These are phyloP conservation scores for Calonectria pauciramosa DNA, from an alignment of 2,329 filamentous ascomycete genomes.

Conservation along the genomic window DNA sequence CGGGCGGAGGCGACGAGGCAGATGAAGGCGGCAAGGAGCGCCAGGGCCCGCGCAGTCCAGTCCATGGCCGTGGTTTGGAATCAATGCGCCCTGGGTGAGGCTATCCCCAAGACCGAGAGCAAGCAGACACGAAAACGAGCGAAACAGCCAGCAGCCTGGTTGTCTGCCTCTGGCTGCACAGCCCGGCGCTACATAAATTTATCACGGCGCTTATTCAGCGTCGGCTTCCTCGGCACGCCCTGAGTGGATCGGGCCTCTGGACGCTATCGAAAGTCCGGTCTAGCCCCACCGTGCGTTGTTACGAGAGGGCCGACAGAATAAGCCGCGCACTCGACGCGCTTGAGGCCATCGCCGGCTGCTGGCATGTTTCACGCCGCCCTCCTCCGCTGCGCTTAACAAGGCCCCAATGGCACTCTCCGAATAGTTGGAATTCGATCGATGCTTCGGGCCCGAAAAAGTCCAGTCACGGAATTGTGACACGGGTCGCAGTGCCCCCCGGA, in stretches of 20 bases:
- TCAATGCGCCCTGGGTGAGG: neutral
- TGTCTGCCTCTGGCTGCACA: neutral
- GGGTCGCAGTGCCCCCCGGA: neutral
- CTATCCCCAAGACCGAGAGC: neutral
- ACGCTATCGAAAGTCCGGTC: neutral
- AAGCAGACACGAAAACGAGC: neutral
- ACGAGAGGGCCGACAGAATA: neutral
- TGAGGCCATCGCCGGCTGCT: neutral
- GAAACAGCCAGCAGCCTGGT: neutral
- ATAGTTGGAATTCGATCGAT: slow-evolving; percentile 7
- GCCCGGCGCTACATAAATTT: slow-evolving; percentile 5
- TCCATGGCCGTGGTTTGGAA: slow-evolving; percentile 15
- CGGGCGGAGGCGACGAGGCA: slow-evolving; percentile 14
- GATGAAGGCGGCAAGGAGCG: neutral
- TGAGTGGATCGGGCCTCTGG: slow-evolving; percentile 7
- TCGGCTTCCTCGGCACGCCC: slow-evolving; percentile 14
- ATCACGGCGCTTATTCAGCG: slow-evolving; percentile 21
- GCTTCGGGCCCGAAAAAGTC: slow-evolving; percentile 4
- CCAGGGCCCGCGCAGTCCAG: slow-evolving; percentile 9
- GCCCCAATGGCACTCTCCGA: neutral
- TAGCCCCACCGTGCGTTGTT: neutral
- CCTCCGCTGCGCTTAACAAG: neutral
- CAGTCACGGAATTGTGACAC: neutral
- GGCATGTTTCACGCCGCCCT: neutral
- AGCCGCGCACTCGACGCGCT: neutral